Base-by-base conservation (phyloP, 352 stramenopile species). In the Globisporangium uncinulatum region DNA sequence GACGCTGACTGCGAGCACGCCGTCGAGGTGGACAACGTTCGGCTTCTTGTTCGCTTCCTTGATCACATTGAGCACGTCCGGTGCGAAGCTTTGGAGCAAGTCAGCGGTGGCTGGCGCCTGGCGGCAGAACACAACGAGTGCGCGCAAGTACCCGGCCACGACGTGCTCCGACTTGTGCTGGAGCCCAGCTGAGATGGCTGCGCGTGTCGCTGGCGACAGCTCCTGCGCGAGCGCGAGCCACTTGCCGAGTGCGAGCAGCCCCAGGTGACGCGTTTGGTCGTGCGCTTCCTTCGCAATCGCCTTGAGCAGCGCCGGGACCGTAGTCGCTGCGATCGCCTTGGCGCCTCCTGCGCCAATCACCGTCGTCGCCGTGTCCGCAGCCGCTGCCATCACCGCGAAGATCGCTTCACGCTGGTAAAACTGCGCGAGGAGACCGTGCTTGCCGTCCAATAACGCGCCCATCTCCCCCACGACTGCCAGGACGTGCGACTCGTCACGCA, bases 351-450 rank as follows among this genome's bases (percentile, higher is more conserved):
- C 57, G 15, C 39, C 66, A 2, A 77, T 45, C 31, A 62, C 46
- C 4, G 21, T 21, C 0, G 65, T 59, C 1, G 63, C 54, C 3
- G 47, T 56, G n/a, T 87, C 76, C 0, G 73, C 76, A 1, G 83
- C 70, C n/a, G 88, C 64, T 5, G 69, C 73, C 1, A 95, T 64
- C 48, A 87, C 79, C n/a, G 66, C 67, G 34, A 82, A 94, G 34
- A 69, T 76, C 3, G 79, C 79, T 53, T 93, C 80, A 39, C 86
- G 82, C 67, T 89, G 81, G 63, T 94, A 95, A 45, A 94, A 95
- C 62, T 95, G 86, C n/a, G 86, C 86, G 34, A 95, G 63, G 36
- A 95, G 72, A 31, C 86, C 86, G 50, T 90, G 76, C 51, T 94
- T 93, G 31, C 84, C 84, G 32, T 93, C 83, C 37, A 94, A 49